These are phyloP conservation scores for Sophora flavescens DNA, from an alignment of 306 rosid genomes.

Conservation along the genomic window DNA sequence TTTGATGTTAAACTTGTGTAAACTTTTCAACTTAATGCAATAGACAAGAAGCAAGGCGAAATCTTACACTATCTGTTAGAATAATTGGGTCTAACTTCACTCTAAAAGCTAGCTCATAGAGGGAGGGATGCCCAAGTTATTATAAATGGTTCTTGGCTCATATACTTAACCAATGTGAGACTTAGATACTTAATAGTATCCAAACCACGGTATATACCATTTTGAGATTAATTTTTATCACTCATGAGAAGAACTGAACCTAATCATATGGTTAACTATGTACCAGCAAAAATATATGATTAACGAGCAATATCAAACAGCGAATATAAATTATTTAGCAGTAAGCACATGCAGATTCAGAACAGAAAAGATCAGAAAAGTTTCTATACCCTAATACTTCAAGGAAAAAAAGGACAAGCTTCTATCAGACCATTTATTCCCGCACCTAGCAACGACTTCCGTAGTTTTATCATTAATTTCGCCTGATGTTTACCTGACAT, in stretches of 20 bases:
- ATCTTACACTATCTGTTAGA: no score
- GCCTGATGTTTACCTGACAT: not conserved
- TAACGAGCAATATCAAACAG: not conserved
- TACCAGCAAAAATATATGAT: not conserved
- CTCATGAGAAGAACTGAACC: not conserved
- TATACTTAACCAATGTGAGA: no score
- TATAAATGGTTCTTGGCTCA: no score
- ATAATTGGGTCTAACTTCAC: no score
- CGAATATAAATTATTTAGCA: not conserved
- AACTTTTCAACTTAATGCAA: no score
- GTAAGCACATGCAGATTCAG: not conserved
- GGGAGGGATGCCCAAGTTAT: no score
- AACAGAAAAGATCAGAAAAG: not conserved
- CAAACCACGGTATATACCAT: not conserved
- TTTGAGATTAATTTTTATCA: not conserved
- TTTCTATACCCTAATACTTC: no score
- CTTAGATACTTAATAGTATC: no score
- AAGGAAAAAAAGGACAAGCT: not conserved
- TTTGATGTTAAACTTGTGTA: no score
- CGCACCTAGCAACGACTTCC: slow-evolving; percentile 25
- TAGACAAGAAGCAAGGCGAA: no score
- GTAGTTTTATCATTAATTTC: slow-evolving; percentile 15
- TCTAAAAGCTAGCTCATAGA: no score
- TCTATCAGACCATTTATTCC: slow-evolving; percentile 31
- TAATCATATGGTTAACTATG: not conserved